Evolutionary conservation across 2,329 filamentous ascomycete species (phyloP), one percentile per base, ranked within the genome.

Genomic region (Biscogniauxia sp.): DNA sequence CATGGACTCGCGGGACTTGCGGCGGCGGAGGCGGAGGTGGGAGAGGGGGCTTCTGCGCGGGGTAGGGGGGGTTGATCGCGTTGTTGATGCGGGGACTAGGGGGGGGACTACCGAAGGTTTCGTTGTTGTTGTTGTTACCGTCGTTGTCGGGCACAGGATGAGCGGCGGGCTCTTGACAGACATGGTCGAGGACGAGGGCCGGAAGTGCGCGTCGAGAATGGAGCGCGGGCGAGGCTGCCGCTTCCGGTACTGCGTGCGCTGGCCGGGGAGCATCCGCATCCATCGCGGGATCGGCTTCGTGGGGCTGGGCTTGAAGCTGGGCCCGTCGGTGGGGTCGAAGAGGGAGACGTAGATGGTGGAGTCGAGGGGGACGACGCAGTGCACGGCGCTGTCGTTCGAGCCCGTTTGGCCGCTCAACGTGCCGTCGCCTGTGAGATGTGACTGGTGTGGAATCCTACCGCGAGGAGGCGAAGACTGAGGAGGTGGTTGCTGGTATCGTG

Each of bases 261-360:
- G 61, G 17, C 56, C 68, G 15, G 68, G 66, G 1, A 69, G 67
- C 61, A 69, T 65, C 53, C 74, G 76, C 78, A 83, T 83, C 70
- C 78, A 80, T 15, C 65, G 61, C 0, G 83, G 83, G 11, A 85
- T 77, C 1, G 82, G 80, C 62, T 85, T 86, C 11, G 80, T 75
- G 3, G 75, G 77, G 56, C 76, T 78, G 1, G 81, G 80, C 62
- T 73, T 76, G 66, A 85, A 85, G 1, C 79, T 74, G 3, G 75
- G 72, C 9, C 76, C 71, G 15, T 79, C 76, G 11, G 84, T 61
- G 0, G 84, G 83, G 61, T 86, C 78, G 26, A 73, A 72, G 4
- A 83, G 77, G 37, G 80, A 79, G 6, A 85, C 77, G 69, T 83
- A 85, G 5, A 84, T 78, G 1, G 74, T 72, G 2, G 75, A 74